Percentiles rank a stretch among this genome's conserved stretches.
phyloP scores from a whole-genome alignment of 192 early-diverging fungal species.

The Phlyctochytrium arcticum region DNA sequence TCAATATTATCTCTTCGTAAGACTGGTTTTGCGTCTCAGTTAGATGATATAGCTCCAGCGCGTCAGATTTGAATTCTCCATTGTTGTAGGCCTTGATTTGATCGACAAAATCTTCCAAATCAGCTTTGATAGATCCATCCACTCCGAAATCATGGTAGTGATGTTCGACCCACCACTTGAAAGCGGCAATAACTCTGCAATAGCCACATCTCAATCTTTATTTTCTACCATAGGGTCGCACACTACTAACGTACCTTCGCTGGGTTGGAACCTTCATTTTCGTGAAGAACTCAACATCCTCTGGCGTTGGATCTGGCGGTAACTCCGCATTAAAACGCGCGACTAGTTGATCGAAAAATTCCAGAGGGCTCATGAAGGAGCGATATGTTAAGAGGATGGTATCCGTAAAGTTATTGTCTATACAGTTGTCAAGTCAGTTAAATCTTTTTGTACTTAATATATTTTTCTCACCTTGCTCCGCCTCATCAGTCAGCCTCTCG shows the following conservation, averaged over 20 bases:
- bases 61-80: constrained; percentile 24
- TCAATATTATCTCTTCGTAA: constrained; percentile 48
- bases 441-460: neutral
- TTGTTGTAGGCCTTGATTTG: constrained; percentile 32
- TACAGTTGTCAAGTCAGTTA: neutral
- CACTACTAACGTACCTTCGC: constrained; percentile 28
- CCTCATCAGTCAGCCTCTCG: constrained; percentile 40
- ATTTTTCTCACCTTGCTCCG: constrained; percentile 34
- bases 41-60: constrained; percentile 28
- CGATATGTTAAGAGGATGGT: constrained; percentile 51
- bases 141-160: constrained; percentile 60
- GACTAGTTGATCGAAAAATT: constrained; percentile 50
- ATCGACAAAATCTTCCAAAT: constrained; percentile 40
- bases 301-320: constrained; percentile 37
- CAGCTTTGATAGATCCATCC: constrained; percentile 33
- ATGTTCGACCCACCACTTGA: constrained; percentile 48
- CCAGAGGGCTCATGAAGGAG: constrained; percentile 46
- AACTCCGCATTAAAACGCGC: constrained; percentile 43
- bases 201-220: no score
- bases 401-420: constrained; percentile 46
- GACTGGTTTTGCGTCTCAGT: constrained; percentile 30
- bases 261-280: constrained; percentile 48
- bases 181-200: constrained; percentile 39
- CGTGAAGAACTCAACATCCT: constrained; percentile 45
- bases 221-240: neutral